Evolutionary conservation across 345 rosid genomes (phyloP).

Genomic region (Trapa incisa): DNA sequence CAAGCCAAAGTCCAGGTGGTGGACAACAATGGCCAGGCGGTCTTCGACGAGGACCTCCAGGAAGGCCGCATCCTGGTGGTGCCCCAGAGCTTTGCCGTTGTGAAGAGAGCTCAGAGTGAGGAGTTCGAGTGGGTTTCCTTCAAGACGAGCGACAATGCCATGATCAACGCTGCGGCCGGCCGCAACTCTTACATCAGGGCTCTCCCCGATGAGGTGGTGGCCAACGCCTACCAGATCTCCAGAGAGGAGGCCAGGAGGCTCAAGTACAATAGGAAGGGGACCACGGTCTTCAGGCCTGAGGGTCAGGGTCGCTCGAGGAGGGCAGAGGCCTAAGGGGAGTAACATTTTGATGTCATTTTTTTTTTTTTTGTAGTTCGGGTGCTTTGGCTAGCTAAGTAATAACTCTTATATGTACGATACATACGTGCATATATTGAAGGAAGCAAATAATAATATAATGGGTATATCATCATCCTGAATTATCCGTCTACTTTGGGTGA

Average conservation of each 20-base stretch:
- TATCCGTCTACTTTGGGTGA: too few relatives aligned
- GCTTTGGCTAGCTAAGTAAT: too few relatives aligned
- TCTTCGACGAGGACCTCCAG: constrained; percentile 37
- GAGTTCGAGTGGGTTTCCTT: constrained; percentile 57
- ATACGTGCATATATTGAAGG: background rate
- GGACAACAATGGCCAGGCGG: constrained; percentile 35
- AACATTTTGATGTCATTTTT: background rate
- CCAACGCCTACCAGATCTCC: constrained; percentile 32
- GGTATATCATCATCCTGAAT: too few relatives aligned
- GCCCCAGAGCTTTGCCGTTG: constrained; percentile 56
- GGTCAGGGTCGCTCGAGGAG: constrained; percentile 20
- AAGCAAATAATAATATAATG: too few relatives aligned
- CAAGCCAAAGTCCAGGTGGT: constrained; percentile 43
- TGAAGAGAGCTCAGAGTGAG: constrained; percentile 29
- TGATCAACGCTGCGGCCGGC: constrained; percentile 36
- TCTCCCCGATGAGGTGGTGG: constrained; percentile 43
- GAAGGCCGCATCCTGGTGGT: constrained; percentile 49
- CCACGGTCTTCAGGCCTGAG: constrained; percentile 15
- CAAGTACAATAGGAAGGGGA: constrained; percentile 37
- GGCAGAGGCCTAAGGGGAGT: constrained; percentile 29
- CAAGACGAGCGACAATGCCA: constrained; percentile 50
- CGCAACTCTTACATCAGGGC: constrained; percentile 36
- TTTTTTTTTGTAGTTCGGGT: too few relatives aligned
- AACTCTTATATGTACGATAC: background rate
- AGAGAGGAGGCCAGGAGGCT: constrained; percentile 44